phyloP scores from a whole-genome alignment of 352 stramenopile genomes.

The Globisporangium alternatum region DNA sequence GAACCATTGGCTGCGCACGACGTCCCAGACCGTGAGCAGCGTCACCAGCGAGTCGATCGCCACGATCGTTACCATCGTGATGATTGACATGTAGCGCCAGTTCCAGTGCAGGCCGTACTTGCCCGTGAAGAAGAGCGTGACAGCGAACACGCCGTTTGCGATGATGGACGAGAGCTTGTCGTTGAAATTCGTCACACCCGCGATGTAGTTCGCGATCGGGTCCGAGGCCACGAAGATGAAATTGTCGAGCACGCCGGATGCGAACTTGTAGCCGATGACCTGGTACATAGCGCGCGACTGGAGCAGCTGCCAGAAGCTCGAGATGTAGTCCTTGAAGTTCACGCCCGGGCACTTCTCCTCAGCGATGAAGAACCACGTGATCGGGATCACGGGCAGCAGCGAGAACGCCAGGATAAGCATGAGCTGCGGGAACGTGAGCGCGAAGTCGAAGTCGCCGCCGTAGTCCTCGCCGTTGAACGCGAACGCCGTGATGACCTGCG shows the following conservation, averaged over 20 bases:
- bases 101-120: too few relatives aligned
- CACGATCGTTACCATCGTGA: too few relatives aligned
- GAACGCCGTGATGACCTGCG: constrained; percentile 18
- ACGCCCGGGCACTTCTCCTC: too few relatives aligned
- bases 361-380: too few relatives aligned
- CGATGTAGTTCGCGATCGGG: constrained; percentile 22
- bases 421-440: constrained; percentile 16
- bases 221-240: constrained; percentile 18
- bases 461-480: constrained; percentile 25
- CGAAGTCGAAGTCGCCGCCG: constrained; percentile 20
- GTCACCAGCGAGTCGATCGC: constrained; percentile 17
- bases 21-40: constrained; percentile 31
- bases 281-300: too few relatives aligned
- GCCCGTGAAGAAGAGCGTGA: constrained; percentile 14
- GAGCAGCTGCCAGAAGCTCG: too few relatives aligned
- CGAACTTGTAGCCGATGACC: too few relatives aligned
- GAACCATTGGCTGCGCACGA: constrained; percentile 45
- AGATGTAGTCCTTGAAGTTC: too few relatives aligned
- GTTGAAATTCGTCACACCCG: constrained; percentile 20
- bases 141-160: constrained; percentile 21
- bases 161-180: constrained; percentile 9
- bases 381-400: too few relatives aligned
- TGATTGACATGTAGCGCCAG: too few relatives aligned
- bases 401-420: too few relatives aligned
- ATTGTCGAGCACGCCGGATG: constrained; percentile 16